These are phyloP conservation scores for Candida andamanensis DNA, from an alignment of 805 yeast species.

Conservation along the genomic window DNA sequence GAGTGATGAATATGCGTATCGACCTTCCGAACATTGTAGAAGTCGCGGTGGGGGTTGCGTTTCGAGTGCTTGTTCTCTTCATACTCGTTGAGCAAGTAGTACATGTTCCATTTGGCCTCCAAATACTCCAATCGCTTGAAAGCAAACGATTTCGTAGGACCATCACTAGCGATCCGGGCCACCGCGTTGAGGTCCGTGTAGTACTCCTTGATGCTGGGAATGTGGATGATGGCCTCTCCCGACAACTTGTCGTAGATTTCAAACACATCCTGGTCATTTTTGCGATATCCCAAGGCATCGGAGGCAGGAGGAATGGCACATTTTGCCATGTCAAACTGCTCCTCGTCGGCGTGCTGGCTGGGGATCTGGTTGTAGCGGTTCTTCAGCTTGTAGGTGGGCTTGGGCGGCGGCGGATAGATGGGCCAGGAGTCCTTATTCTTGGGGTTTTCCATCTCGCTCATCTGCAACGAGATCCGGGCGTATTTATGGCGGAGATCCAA, in stretches of 20 bases:
- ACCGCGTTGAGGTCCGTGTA: slow-evolving; percentile 77
- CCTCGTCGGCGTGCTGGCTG: slow-evolving; percentile 28
- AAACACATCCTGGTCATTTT: slow-evolving; percentile 64
- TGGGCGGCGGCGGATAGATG: slow-evolving; percentile 91
- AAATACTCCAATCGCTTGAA: slow-evolving; percentile 87
- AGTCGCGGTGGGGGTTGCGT: slow-evolving; percentile 93
- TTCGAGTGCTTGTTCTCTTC: slow-evolving; percentile 89
- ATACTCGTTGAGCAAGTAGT: slow-evolving; percentile 81
- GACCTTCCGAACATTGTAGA: slow-evolving; percentile 92
- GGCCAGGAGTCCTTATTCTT: slow-evolving; percentile 70
- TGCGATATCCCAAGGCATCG: slow-evolving; percentile 33
- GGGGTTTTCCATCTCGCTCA: slow-evolving; percentile 69
- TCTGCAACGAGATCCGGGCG: slow-evolving; percentile 64
- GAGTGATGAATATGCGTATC: slow-evolving; percentile 99
- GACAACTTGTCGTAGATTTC: slow-evolving; percentile 45
- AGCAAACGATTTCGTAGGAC: slow-evolving; percentile 95
- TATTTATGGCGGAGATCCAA: slow-evolving; percentile 74
- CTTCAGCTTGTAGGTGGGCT: slow-evolving; percentile 71
- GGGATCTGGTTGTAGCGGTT: slow-evolving; percentile 46
- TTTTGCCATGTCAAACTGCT: slow-evolving; percentile 55
- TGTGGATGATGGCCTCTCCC: slow-evolving; percentile 37
- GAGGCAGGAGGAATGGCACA: slow-evolving; percentile 51
- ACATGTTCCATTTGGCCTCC: slow-evolving; percentile 96
- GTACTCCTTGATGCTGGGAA: slow-evolving; percentile 83
- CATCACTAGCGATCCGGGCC: slow-evolving; percentile 77